Base-by-base conservation (phyloP, 805 yeast genomes). In the Yarrowia alimentaria region DNA sequence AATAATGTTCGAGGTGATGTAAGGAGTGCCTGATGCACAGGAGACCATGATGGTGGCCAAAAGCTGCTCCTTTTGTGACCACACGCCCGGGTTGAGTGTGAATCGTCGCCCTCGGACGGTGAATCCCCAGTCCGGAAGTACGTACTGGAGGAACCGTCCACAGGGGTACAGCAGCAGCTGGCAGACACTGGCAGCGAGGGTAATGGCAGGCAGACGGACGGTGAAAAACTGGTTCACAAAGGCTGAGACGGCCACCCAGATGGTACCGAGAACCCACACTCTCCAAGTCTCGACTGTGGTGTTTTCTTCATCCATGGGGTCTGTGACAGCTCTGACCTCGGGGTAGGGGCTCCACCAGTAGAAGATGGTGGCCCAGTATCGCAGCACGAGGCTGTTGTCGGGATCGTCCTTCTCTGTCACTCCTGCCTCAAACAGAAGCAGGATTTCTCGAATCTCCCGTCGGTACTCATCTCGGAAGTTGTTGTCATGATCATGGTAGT, bases 21-120 rank as follows among this genome's bases (percentile, higher is more conserved):
- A 62, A 2, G 66, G 63, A 10, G 57, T 51, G 2, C 63, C 60
- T 6, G 55, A 55, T 1, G 64, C 40, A 8, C 63, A 64, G 16
- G 59, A 55, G 54, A 61, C 61, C 24, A 62, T 57, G 16, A 66
- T 51, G 1, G 86, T 77, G 1, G 82, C 69, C 54, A 82, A 70
- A 80, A 80, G 78, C 62, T 81, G 87, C 60, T 82, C 87, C 58
- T 81, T 81, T 55, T 63, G 69, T 22, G 71, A 66, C 82, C 84
- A 82, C 6, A 82, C 81, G 10, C 85, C 83, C 3, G 82, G 83
- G 61, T 79, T 79, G 51, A 80, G 62, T 6, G 71, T 69, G 57
- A 64, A 63, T 61, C 72, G 66, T 25, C 60, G 65, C 47, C 78
- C 73, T 33, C 60, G 57, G 52, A 72, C 50, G 5, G 61, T 67